Conservation (phyloP, 192 early-diverging fungal genomes). For the Lobosporangium transversale region DNA sequence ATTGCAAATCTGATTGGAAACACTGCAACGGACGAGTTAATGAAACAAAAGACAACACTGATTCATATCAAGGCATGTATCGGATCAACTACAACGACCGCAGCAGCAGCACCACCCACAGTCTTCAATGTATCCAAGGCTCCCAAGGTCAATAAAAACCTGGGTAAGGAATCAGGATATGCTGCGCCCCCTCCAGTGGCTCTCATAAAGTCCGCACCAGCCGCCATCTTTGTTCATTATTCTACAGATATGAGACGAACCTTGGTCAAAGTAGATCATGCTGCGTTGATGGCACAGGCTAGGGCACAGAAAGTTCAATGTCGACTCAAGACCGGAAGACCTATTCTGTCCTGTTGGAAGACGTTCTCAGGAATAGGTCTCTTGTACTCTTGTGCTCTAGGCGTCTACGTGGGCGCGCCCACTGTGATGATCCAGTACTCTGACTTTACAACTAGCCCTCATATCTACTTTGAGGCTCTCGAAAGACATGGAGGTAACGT, state of each 20-base stretch:
- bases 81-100: conserved; percentile 45
- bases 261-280: conserved; percentile 62
- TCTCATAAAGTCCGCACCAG: conserved; percentile 48
- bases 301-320: conserved; percentile 71
- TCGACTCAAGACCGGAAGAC: conserved; percentile 59
- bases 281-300: conserved; percentile 66
- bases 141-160: conserved; percentile 66
- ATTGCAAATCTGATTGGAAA: conserved; percentile 70
- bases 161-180: conserved; percentile 70
- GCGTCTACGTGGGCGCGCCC: conserved; percentile 57
- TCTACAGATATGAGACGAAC: conserved; percentile 59
- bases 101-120: conserved; percentile 64
- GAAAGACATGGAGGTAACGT: conserved; percentile 74
- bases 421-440: conserved; percentile 72
- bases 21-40: conserved; percentile 68
- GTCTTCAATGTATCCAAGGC: conserved; percentile 73
- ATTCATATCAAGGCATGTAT: conserved; percentile 63
- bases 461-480: conserved; percentile 78
- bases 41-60: conserved; percentile 70
- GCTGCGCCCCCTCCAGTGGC: conserved; percentile 19
- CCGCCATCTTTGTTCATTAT: conserved; percentile 68
- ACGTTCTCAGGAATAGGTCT: conserved; percentile 54
- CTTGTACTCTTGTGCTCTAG: conserved; percentile 49
- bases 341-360: conserved; percentile 54
- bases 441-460: conserved; percentile 68